Evolutionary conservation across 2,329 filamentous ascomycete genomes (phyloP), one percentile per base, ranked within the genome.

Genomic region (Monosporascus ibericus): DNA sequence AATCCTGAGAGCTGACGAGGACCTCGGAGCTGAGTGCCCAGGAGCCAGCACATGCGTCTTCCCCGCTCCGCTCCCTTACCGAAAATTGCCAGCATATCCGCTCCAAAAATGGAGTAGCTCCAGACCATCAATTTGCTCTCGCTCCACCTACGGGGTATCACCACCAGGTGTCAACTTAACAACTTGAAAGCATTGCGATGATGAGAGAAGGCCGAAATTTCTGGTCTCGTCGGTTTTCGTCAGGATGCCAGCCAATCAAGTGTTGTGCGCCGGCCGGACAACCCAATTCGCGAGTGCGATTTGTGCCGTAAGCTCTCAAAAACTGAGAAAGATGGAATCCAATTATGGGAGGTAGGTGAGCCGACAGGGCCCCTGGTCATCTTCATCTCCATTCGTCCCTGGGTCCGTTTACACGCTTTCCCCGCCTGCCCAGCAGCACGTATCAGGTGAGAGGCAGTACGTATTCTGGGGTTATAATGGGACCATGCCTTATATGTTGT

Each of bases 281-380:
- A 4, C 9, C 30, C 30, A 34, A 34, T 14, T 34, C 30, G 30
- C 9, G 30, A 11, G 30, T 34, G 30, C 30, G 30, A 14, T 14
- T 6, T 34, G 30, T 34, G 30, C 30, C 30, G 30, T 9, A 34
- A 14, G 11, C 9, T 34, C 30, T 3, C 30, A 34, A 34, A 34
- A 34, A 14, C 30, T 34, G 11, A 14, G 30, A 14, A 60, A 60
- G 54, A 58, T 56, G 58, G 56, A 48, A 55, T 55, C 56, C 58
- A 56, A 57, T 61, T 55, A 56, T 30, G 56, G 58, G 52, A 52
- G 53, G 52, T 56, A 50, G 53, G 49, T 25, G 50, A 47, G 52
- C 51, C 53, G 40, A 55, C 51, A 52, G 50, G 40, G 42, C 37
- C 53, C 58, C 56, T 54, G 56, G 54, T 42, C 51, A 6, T 46